A percentile compares a stretch with the other conserved stretches of the same genome.
These are phyloP conservation scores for Phytopythium delawarense DNA, from an alignment of 352 stramenopile genomes.

Conservation along the genomic window DNA sequence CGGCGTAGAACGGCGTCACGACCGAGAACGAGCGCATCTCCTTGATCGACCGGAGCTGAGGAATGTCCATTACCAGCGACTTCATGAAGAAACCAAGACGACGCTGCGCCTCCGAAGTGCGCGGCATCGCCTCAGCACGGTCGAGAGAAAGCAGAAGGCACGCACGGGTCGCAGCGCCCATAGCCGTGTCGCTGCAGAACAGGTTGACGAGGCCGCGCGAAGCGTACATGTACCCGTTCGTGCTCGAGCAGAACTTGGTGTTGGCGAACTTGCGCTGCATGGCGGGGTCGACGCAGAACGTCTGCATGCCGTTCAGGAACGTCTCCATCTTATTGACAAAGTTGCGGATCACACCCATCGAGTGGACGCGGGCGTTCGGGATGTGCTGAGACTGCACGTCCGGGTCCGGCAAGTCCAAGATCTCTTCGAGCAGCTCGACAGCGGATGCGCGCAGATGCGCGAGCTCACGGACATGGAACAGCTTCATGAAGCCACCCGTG, in stretches of 20 bases:
- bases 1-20: conserved; percentile 81
- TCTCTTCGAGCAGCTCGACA: conserved; percentile 75
- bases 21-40: conserved; percentile 85
- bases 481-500: conserved; percentile 69
- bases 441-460: conserved; percentile 52
- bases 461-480: conserved; percentile 69
- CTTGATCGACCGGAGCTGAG: conserved; percentile 72
- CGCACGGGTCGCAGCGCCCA: conserved; percentile 64
- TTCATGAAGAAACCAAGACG: conserved; percentile 87
- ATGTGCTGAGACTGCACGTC: conserved; percentile 71
- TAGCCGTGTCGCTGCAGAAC: conserved; percentile 66
- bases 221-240: conserved; percentile 64
- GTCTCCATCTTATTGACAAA: conserved; percentile 87
- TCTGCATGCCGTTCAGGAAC: conserved; percentile 59
- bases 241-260: conserved; percentile 68
- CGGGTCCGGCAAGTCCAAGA: conserved; percentile 77
- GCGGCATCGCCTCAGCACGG: conserved; percentile 62
- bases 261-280: conserved; percentile 71
- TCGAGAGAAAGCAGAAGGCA: conserved; percentile 66
- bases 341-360: conserved; percentile 82
- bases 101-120: conserved; percentile 55
- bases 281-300: conserved; percentile 61
- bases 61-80: conserved; percentile 84
- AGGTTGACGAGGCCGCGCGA: conserved; percentile 66
- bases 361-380: conserved; percentile 56